Base-by-base conservation (phyloP, 768 basidiomycete genomes). In the Lactifluus piperatus region DNA sequence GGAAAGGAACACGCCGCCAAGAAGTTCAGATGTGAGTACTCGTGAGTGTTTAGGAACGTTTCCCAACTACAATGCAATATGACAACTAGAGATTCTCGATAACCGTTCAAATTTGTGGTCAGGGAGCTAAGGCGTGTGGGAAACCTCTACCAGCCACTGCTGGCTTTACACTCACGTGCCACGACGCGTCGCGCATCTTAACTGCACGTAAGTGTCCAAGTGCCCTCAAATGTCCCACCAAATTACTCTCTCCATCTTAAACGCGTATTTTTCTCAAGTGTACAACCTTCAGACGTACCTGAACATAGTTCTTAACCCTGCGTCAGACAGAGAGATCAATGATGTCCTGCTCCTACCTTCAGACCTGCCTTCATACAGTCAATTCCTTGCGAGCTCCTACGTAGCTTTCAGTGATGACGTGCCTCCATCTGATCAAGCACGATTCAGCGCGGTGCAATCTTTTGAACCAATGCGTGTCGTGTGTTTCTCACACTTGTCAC, bases 231-330 rank as follows among this genome's bases (percentile, higher is more conserved):
- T 61, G 60, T 51, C 60, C 22, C 60, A 61, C 22, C 60, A 24
- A 24, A 61, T 61, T 18, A 61, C 60, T 7, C 60, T 46, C 22
- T 61, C 60, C 24, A 61, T 61, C 39, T 44, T 61, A n/a, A 41
- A 56, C 29, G 54, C 60, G 36, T 61, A 61, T 34, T 61, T 56
- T 41, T 13, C 54, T 46, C 49, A 44, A 10, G 44, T 61, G 18
- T 56, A 46, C 36, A 56, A 7, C 27, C 54, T 61, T 39, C 60
- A 52, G 43, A 50, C 34, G 16, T 61, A 61, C 24, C 29, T 61
- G 18, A 41, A 56, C 27, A 8, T 20, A 11, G 37, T 56, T 27
- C n/a, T 61, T 13, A 27, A 4, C 2, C 50, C 29, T 13, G 36
- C 11, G 20, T 20, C 14, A 16, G 60, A 34, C 22, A 43, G 13